Evolutionary conservation across 345 rosid genomes (phyloP).

Genomic region (Corchorus capsularis): DNA sequence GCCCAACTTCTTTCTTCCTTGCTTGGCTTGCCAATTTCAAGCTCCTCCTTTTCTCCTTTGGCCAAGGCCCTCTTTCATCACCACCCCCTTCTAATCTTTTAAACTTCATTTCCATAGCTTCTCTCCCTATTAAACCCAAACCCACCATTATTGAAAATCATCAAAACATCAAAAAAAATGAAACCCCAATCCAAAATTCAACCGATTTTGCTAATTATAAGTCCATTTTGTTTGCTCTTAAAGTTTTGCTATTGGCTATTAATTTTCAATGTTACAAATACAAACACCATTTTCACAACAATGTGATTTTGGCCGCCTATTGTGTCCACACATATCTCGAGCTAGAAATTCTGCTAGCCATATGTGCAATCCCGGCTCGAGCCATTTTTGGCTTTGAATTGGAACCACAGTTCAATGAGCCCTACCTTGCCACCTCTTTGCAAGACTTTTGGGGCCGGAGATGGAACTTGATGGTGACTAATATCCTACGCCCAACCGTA

Average conservation of each 20-base stretch:
- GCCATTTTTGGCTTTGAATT: constrained; percentile 49
- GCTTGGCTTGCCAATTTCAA: constrained; percentile 64
- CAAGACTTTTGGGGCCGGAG: constrained; percentile 87
- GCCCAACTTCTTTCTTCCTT: constrained; percentile 45
- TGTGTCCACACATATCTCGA: constrained; percentile 46
- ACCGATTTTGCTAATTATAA: neutral
- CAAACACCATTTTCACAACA: constrained; percentile 30
- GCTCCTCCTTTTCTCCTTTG: constrained; percentile 69
- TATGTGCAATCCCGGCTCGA: constrained; percentile 37
- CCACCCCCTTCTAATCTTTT: constrained; percentile 40
- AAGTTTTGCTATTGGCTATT: constrained; percentile 32
- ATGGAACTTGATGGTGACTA: constrained; percentile 72
- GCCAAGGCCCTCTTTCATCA: constrained; percentile 56
- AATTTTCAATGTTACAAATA: constrained; percentile 39
- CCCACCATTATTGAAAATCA: constrained; percentile 13
- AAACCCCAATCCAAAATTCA: neutral
- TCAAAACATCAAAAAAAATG: neutral
- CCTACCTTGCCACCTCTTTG: constrained; percentile 61
- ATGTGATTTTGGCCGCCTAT: constrained; percentile 32
- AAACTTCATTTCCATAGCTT: constrained; percentile 60
- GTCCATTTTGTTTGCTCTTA: constrained; percentile 32
- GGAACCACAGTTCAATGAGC: constrained; percentile 68
- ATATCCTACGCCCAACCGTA: constrained; percentile 52
- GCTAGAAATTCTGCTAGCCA: constrained; percentile 40
- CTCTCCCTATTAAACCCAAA: constrained; percentile 56